phyloP scores from a whole-genome alignment of 176 grass and related monocot species.

The Lolium multiflorum region DNA sequence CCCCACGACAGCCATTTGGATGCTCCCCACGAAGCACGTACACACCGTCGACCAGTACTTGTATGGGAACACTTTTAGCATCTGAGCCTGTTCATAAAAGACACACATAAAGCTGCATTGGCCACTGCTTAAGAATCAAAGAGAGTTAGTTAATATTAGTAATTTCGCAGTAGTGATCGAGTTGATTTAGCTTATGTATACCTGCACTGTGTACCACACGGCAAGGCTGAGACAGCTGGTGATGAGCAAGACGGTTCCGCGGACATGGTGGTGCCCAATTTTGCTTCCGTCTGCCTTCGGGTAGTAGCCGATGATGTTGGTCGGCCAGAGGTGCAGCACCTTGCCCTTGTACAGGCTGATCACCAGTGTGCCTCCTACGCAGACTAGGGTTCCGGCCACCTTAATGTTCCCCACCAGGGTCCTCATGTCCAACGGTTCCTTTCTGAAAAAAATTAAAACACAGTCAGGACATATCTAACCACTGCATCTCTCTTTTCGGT shows the following conservation, averaged over 20 bases:
- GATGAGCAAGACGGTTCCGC: conserved; percentile 46
- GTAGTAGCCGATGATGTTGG: conserved; percentile 47
- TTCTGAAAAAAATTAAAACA: conserved; percentile 21
- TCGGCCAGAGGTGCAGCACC: conserved; percentile 51
- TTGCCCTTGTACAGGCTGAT: conserved; percentile 57
- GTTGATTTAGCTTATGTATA: conserved; percentile 12
- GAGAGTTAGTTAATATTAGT: neutral
- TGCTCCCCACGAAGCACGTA: conserved; percentile 44
- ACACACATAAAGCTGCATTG: neutral
- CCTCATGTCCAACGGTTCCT: conserved; percentile 44
- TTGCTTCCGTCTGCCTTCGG: conserved; percentile 25
- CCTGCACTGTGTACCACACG: conserved; percentile 56
- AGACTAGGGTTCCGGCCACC: conserved; percentile 48
- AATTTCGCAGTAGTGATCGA: neutral
- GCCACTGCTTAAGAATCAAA: neutral
- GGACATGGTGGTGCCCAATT: conserved; percentile 42
- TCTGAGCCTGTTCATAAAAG: conserved; percentile 40
- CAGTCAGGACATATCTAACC: neutral
- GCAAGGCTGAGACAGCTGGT: conserved; percentile 48
- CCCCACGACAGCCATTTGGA: conserved; percentile 45
- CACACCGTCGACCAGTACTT: conserved; percentile 54
- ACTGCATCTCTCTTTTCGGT: neutral
- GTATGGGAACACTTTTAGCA: conserved; percentile 59
- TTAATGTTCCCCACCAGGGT: conserved; percentile 50
- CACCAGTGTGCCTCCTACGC: conserved; percentile 48